phyloP scores from a whole-genome alignment of 2,329 filamentous ascomycete genomes.

The Lachnellula occidentalis region DNA sequence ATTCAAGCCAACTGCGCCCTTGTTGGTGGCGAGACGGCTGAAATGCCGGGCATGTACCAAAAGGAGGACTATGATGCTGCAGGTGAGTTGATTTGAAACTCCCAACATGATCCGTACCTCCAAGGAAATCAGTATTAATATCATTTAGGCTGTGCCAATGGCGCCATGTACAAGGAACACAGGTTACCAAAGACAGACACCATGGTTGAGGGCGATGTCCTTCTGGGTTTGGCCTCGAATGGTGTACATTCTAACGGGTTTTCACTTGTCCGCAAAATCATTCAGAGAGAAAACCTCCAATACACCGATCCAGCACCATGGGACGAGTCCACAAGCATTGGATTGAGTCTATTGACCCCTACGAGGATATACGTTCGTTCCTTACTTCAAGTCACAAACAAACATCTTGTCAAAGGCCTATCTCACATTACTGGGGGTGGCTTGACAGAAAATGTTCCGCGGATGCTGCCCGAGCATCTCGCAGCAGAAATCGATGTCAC shows the following conservation, averaged over 20 bases:
- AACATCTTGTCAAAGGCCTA: slow-evolving; percentile 76
- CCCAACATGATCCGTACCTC: not conserved
- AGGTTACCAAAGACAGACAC: slow-evolving; percentile 69
- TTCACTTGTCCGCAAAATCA: slow-evolving; percentile 87
- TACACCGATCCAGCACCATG: slow-evolving; percentile 76
- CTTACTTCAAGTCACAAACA: slow-evolving; percentile 60
- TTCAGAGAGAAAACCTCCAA: slow-evolving; percentile 64
- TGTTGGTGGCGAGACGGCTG: slow-evolving; percentile 94
- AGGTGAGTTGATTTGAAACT: not conserved
- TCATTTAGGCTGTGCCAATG: slow-evolving; percentile 67
- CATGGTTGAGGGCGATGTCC: slow-evolving; percentile 78
- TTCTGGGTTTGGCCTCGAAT: slow-evolving; percentile 78
- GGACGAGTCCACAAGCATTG: slow-evolving; percentile 58
- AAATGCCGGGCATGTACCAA: slow-evolving; percentile 91
- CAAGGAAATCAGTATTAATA: not conserved
- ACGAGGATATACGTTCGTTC: slow-evolving; percentile 91
- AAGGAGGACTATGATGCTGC: slow-evolving; percentile 89
- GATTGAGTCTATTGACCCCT: slow-evolving; percentile 75
- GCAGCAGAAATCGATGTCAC: slow-evolving; percentile 75
- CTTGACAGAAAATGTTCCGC: slow-evolving; percentile 86
- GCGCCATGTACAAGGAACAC: slow-evolving; percentile 64
- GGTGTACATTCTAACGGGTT: slow-evolving; percentile 97
- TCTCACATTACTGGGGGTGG: slow-evolving; percentile 97
- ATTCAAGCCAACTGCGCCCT: slow-evolving; percentile 79
- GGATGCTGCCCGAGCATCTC: slow-evolving; percentile 78